Conservation (phyloP, 495 filamentous ascomycete genomes). For the Entonaema liquescens region DNA sequence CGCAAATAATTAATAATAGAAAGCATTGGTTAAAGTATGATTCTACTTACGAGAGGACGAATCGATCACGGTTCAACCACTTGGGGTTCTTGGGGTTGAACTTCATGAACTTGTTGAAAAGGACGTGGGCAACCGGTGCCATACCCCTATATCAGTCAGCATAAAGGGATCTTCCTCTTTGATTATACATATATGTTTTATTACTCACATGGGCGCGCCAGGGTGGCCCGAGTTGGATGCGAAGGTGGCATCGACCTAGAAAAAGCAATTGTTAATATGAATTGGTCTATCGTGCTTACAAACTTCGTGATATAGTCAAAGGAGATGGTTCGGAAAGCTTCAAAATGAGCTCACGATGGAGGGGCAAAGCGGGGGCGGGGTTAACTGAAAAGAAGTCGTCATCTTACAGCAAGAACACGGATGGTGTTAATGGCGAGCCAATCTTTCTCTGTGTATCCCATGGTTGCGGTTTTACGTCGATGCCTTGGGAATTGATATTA, state of each 20-base stretch:
- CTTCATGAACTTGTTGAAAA: slow-evolving; percentile 98
- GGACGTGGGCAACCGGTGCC: slow-evolving; percentile 96
- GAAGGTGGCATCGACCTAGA: slow-evolving; percentile 94
- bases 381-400: slow-evolving; percentile 38
- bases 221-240: slow-evolving; percentile 97
- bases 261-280: slow-evolving; percentile 42
- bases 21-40: not conserved
- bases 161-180: slow-evolving; percentile 31
- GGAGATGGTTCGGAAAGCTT: slow-evolving; percentile 15
- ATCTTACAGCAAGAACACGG: slow-evolving; percentile 89
- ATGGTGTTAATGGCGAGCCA: slow-evolving; percentile 96
- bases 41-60: slow-evolving; percentile 93
- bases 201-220: slow-evolving; percentile 86
- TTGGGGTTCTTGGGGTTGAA: slow-evolving; percentile 99
- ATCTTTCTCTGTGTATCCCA: slow-evolving; percentile 89
- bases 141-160: slow-evolving; percentile 69
- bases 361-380: slow-evolving; percentile 57
- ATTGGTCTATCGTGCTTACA: not conserved
- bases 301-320: slow-evolving; percentile 11
- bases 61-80: slow-evolving; percentile 96
- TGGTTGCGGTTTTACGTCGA: slow-evolving; percentile 62
- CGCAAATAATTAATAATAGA: slow-evolving; percentile 3
- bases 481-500: slow-evolving; percentile 38
- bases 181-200: slow-evolving; percentile 1
- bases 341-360: slow-evolving; percentile 40